Base-by-base conservation (phyloP, 192 early-diverging fungal species). In the Allomyces arbusculus region DNA sequence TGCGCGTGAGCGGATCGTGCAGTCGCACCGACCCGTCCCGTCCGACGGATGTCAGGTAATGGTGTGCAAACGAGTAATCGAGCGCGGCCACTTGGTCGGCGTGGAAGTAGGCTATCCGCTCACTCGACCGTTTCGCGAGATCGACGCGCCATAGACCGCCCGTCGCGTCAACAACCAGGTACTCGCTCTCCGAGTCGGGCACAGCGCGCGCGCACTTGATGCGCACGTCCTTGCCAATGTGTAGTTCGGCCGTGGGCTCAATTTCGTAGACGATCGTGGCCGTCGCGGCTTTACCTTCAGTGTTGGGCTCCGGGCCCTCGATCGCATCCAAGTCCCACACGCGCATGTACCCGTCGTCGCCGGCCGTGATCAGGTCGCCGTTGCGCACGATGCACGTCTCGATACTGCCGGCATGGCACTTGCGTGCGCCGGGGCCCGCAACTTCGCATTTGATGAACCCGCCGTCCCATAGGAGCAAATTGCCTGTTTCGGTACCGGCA, bases 391-490 rank as follows among this genome's bases (percentile, higher is more conserved):
- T 16, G n/a, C 84, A 68, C 1, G 74, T 72, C 64, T 81, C 79
- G 25, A 84, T 72, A 26, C 64, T 45, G 3, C 82, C 82, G 24
- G 67, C 64, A 64, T 83, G 82, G 67, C 82, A 84, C 9, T 71
- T 76, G 44, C 72, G 73, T 61, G 71, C 73, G 10, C 76, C 79
- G 62, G 78, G 72, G 11, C 64, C 25, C 1, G 76, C 74, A 10
- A 84, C 70, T 72, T 81, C 81, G 69, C 81, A 84, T 63, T 84
- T 84, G 71, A 84, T 84, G 73, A 83, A 78, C 6, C 81, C 81
- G 20, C 82, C 82, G 62, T 84, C 82, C 82, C 82, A 83, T 0
- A 84, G 69, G 12, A 84, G 69, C 63, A 83, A n/a, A 64, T 84
- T 83, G 40, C 82, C 82, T 0, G 79, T 81, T 62, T 84, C 82